Conservation (phyloP, 2,329 filamentous ascomycete species). For the Alternaria infectoria region DNA sequence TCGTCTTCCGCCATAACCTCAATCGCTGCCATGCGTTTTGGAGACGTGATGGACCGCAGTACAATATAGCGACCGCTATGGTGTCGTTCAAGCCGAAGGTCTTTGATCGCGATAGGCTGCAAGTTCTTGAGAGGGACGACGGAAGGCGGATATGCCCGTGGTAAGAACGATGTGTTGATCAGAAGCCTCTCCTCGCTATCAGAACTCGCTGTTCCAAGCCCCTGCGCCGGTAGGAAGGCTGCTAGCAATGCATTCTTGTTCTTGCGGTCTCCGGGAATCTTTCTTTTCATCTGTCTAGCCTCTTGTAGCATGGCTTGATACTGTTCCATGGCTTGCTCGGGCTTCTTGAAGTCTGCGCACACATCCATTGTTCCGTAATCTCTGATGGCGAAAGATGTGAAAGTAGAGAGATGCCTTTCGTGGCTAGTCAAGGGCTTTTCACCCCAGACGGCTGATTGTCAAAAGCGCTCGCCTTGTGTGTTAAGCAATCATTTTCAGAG, state of each 20-base stretch:
- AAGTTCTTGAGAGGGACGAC: slow-evolving; percentile 14
- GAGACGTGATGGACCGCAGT: slow-evolving; percentile 38
- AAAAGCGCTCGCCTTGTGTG: too few relatives aligned
- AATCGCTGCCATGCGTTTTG: slow-evolving; percentile 14
- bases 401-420: background rate
- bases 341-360: background rate
- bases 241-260: slow-evolving; percentile 10
- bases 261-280: slow-evolving; percentile 18
- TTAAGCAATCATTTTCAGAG: background rate
- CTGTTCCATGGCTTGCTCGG: background rate
- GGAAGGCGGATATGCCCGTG: slow-evolving; percentile 26
- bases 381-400: background rate
- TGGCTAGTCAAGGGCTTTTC: background rate
- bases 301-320: slow-evolving; percentile 7
- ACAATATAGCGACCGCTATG: slow-evolving; percentile 48
- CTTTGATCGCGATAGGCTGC: slow-evolving; percentile 31
- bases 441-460: background rate
- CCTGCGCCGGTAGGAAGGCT: slow-evolving; percentile 16
- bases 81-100: slow-evolving; percentile 50
- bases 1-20: slow-evolving; percentile 16
- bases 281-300: slow-evolving; percentile 15
- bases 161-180: slow-evolving; percentile 21
- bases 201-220: background rate
- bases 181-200: background rate
- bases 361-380: background rate